A percentile compares a stretch with the other conserved stretches of the same genome.
These are phyloP conservation scores for Rhizopogon vesiculosus DNA, from an alignment of 768 basidiomycete species.

Conservation along the genomic window DNA sequence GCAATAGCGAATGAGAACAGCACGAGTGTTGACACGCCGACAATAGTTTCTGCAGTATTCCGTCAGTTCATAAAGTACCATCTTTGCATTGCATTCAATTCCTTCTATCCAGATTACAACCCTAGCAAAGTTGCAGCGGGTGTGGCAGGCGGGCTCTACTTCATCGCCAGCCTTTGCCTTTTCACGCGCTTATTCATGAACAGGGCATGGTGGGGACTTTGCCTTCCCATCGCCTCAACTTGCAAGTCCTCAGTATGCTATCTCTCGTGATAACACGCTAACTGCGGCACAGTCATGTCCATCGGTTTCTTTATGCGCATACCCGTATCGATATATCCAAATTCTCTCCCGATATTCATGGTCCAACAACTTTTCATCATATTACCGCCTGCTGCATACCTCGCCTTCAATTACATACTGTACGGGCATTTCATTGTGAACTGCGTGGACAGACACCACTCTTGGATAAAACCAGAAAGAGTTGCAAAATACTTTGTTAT, in stretches of 20 bases:
- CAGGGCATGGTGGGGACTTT: slow-evolving; percentile 27
- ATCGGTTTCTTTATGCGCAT: slow-evolving; percentile 18
- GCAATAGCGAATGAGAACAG: background rate
- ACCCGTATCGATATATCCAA: slow-evolving; percentile 12
- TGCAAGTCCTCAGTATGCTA: slow-evolving; percentile 7
- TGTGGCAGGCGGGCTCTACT: slow-evolving; percentile 18
- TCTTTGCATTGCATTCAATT: background rate
- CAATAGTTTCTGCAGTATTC: background rate
- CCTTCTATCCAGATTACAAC: slow-evolving; percentile 12
- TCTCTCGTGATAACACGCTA: background rate
- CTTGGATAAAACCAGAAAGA: slow-evolving; percentile 19
- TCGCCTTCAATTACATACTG: slow-evolving; percentile 30
- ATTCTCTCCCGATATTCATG: slow-evolving; percentile 15
- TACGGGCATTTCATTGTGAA: slow-evolving; percentile 22
- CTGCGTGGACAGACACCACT: slow-evolving; percentile 15
- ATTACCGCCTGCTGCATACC: slow-evolving; percentile 20
- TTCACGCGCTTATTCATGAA: slow-evolving; percentile 15
- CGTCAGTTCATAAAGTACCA: background rate
- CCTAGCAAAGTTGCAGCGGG: slow-evolving; percentile 20
- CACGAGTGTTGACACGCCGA: background rate
- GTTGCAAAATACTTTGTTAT: slow-evolving; percentile 19
- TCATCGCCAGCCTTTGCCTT: slow-evolving; percentile 6
- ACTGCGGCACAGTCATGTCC: slow-evolving; percentile 10
- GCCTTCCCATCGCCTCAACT: slow-evolving; percentile 24
- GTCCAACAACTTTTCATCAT: slow-evolving; percentile 18